Conservation (phyloP, 2,329 filamentous ascomycete genomes). For the Nothomitra cinnamomea region DNA sequence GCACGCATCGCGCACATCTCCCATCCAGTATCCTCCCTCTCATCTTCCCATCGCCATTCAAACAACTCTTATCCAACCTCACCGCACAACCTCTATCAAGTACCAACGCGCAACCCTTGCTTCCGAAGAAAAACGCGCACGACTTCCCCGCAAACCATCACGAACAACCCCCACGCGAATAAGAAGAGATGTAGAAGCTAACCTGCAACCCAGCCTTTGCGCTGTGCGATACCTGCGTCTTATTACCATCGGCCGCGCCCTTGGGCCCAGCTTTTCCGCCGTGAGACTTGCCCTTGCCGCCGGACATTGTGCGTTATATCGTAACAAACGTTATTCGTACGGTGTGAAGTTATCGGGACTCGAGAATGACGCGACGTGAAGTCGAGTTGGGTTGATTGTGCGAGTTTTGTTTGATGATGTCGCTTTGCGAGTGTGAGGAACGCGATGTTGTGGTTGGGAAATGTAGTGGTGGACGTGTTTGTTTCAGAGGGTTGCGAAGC, state of each 20-base stretch:
- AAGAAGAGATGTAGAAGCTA: conserved; percentile 27
- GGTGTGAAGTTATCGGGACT: no score
- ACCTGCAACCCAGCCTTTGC: conserved; percentile 92
- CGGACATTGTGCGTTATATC: conserved; percentile 37
- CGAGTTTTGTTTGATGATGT: no score
- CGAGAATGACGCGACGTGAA: no score
- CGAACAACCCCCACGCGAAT: conserved; percentile 6
- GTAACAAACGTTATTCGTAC: no score
- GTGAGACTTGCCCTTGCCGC: conserved; percentile 85
- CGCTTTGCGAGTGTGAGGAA: no score
- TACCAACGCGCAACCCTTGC: background rate
- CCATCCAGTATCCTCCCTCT: background rate
- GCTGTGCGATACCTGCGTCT: conserved; percentile 85
- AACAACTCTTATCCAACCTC: background rate
- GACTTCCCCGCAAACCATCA: background rate
- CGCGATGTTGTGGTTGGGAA: no score
- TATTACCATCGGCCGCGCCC: conserved; percentile 32
- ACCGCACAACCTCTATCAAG: no score
- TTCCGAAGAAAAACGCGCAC: background rate
- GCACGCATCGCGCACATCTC: background rate
- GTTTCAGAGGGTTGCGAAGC: no score
- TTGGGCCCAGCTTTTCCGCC: conserved; percentile 74
- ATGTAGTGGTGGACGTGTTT: no score
- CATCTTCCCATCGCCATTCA: background rate
- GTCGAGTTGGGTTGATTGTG: no score